phyloP scores from a whole-genome alignment of 75 land plant species.

The Cryptomeria japonica region DNA sequence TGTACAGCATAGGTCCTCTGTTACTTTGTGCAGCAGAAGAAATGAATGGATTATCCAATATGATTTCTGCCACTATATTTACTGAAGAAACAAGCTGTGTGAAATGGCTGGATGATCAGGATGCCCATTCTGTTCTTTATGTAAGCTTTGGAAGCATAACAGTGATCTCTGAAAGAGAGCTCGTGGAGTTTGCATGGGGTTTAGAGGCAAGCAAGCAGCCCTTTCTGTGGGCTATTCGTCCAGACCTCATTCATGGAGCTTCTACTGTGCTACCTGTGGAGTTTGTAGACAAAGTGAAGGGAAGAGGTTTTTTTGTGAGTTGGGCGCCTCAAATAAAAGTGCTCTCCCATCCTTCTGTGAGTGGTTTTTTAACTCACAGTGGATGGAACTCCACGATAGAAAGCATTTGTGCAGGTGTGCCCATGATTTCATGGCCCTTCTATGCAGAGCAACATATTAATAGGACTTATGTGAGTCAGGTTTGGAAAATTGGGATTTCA shows the following conservation, averaged over 20 bases:
- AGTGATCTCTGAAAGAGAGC: background rate
- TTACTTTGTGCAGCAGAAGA: too few species aligned
- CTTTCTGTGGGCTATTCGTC: slow-evolving; percentile 24
- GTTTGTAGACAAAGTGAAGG: background rate
- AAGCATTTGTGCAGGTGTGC: too few species aligned
- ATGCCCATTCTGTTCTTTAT: slow-evolving; percentile 9
- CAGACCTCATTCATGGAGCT: too few species aligned
- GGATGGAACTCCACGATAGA: too few species aligned
- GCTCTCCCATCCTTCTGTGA: slow-evolving; percentile 40
- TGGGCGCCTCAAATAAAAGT: slow-evolving; percentile 50
- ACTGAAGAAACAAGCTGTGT: slow-evolving; percentile 21
- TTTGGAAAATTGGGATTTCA: background rate
- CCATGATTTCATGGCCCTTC: slow-evolving; percentile 49
- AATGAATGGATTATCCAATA: too few species aligned
- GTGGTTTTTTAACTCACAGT: slow-evolving; percentile 46
- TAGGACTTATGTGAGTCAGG: slow-evolving; percentile 34
- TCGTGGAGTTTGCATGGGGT: slow-evolving; percentile 34
- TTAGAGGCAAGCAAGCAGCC: slow-evolving; percentile 27
- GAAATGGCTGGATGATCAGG: slow-evolving; percentile 19
- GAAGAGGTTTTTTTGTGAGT: slow-evolving; percentile 15
- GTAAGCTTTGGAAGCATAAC: slow-evolving; percentile 22
- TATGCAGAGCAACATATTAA: slow-evolving; percentile 23
- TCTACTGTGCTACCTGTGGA: too few species aligned
- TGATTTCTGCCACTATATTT: background rate
- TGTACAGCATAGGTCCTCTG: background rate